Conservation (phyloP, 331 rosid genomes). For the Dryas integrifolia region DNA sequence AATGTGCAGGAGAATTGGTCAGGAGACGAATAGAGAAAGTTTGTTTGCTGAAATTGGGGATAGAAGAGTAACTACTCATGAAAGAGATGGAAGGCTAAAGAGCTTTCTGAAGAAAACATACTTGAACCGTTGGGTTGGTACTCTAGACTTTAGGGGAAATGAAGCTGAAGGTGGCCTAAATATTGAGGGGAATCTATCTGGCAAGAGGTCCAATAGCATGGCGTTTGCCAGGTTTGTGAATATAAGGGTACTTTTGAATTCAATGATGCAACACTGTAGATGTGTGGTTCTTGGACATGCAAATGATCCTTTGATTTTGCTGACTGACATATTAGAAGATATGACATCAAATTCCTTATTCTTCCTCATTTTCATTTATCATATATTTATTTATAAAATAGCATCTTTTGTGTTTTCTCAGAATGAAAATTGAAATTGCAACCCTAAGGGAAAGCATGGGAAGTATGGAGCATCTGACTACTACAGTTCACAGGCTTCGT, state of each 20-base stretch:
- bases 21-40: slow-evolving; percentile 41
- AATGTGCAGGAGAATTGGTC: slow-evolving; percentile 56
- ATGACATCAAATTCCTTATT: slow-evolving; percentile 11
- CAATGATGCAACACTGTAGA: slow-evolving; percentile 24
- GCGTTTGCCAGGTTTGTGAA: slow-evolving; percentile 82
- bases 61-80: slow-evolving; percentile 42
- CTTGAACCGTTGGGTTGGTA: slow-evolving; percentile 79
- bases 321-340: slow-evolving; percentile 14
- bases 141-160: slow-evolving; percentile 45
- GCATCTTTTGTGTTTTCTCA: slow-evolving; percentile 14
- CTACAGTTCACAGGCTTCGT: slow-evolving; percentile 76
- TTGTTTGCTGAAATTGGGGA: slow-evolving; percentile 37
- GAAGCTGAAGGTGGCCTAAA: slow-evolving; percentile 45
- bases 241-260: slow-evolving; percentile 27
- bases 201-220: slow-evolving; percentile 52
- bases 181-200: slow-evolving; percentile 41
- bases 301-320: slow-evolving; percentile 2
- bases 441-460: slow-evolving; percentile 85
- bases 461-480: slow-evolving; percentile 67
- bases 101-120: slow-evolving; percentile 78
- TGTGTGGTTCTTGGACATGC: slow-evolving; percentile 22
- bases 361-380: slow-evolving; percentile 5
- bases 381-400: not conserved
- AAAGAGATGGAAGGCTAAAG: slow-evolving; percentile 63
- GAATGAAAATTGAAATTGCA: slow-evolving; percentile 85